phyloP scores from a whole-genome alignment of 2,329 filamentous ascomycete species.

The Aspergillus candidus region DNA sequence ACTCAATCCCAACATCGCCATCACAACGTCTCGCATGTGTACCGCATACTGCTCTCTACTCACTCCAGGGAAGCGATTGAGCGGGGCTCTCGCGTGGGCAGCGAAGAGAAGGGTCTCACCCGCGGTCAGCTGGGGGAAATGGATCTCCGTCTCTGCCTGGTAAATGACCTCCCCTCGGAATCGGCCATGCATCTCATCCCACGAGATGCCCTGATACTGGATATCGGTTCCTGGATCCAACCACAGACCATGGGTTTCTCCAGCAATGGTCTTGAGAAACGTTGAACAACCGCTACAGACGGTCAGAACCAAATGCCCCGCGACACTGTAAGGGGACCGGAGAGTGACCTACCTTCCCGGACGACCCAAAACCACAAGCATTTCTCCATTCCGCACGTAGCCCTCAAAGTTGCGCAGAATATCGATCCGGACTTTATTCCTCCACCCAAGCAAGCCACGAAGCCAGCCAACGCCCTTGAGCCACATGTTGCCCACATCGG shows the following conservation, averaged over 20 bases:
- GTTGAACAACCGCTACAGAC: slow-evolving; percentile 59
- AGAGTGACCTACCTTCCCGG: slow-evolving; percentile 33
- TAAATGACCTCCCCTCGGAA: slow-evolving; percentile 85
- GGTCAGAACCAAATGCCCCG: slow-evolving; percentile 2
- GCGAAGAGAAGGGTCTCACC: slow-evolving; percentile 74
- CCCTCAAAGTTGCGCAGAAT: slow-evolving; percentile 61
- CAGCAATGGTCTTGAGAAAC: slow-evolving; percentile 75
- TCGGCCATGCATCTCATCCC: slow-evolving; percentile 65
- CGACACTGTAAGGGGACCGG: background rate
- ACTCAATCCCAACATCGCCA: slow-evolving; percentile 49
- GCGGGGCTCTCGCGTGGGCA: slow-evolving; percentile 54
- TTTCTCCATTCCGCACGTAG: slow-evolving; percentile 50
- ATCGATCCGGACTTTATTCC: slow-evolving; percentile 43
- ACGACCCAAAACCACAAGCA: slow-evolving; percentile 50
- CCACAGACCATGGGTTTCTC: slow-evolving; percentile 74
- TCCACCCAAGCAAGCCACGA: slow-evolving; percentile 23
- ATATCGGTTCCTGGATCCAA: slow-evolving; percentile 65
- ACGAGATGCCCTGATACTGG: slow-evolving; percentile 65
- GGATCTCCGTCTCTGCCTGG: slow-evolving; percentile 74
- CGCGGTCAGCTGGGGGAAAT: slow-evolving; percentile 70
- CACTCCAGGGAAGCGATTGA: slow-evolving; percentile 31
- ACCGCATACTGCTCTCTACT: slow-evolving; percentile 42
- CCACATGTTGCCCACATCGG: slow-evolving; percentile 39
- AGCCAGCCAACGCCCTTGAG: slow-evolving; percentile 29
- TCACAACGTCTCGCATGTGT: slow-evolving; percentile 46